Evolutionary conservation across 139 green algal genomes (phyloP).

Genomic region (Chlamydomonas schloesseri): DNA sequence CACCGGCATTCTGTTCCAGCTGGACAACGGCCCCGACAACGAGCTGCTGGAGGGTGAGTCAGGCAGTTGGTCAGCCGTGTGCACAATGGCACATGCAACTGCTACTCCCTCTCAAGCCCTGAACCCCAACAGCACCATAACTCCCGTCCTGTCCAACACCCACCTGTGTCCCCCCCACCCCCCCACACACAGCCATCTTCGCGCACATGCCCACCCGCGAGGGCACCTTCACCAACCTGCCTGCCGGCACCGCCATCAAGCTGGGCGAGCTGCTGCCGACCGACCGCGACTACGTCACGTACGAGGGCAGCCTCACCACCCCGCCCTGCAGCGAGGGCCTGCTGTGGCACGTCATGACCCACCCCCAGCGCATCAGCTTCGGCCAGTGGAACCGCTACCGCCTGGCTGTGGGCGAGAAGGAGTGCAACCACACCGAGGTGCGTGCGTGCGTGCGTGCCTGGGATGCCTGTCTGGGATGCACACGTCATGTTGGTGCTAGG

Average conservation of each 20-base stretch:
- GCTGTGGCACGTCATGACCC: constrained; percentile 62
- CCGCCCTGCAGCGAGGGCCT: constrained; percentile 70
- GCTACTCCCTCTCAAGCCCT: no score
- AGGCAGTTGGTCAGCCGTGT: no score
- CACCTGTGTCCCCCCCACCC: no score
- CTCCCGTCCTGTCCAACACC: no score
- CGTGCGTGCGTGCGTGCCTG: no score
- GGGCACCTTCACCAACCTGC: neutral
- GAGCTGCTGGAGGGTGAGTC: neutral
- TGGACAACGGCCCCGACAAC: constrained; percentile 24
- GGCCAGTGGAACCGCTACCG: constrained; percentile 8
- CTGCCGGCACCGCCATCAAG: neutral
- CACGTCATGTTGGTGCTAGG: no score
- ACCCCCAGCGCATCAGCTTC: constrained; percentile 22
- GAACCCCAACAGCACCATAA: no score
- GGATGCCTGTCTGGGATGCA: no score
- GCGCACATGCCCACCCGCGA: no score
- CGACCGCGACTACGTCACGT: constrained; percentile 26
- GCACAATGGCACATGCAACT: no score
- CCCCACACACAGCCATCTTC: no score
- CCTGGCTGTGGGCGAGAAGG: neutral
- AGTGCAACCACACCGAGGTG: neutral
- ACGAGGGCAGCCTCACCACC: constrained; percentile 64
- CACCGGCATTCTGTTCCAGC: constrained; percentile 38
- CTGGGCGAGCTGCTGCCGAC: neutral